phyloP scores from a whole-genome alignment of 2,329 filamentous ascomycete species.

The Botrytis fabae region DNA sequence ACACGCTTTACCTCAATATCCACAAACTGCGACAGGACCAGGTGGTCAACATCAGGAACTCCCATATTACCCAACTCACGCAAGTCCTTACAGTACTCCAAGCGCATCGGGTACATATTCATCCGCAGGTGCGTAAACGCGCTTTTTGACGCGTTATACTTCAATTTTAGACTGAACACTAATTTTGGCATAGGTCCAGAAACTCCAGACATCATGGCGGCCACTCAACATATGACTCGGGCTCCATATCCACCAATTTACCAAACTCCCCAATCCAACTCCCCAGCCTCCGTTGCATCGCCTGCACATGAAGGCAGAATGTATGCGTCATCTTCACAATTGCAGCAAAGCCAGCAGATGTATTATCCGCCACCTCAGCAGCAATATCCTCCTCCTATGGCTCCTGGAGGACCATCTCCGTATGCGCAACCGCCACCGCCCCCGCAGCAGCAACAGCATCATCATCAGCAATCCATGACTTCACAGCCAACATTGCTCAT shows the following conservation, averaged over 20 bases:
- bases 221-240: conserved; percentile 64
- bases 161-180: conserved; percentile 17
- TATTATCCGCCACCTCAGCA: conserved; percentile 61
- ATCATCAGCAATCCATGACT: conserved; percentile 58
- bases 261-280: conserved; percentile 93
- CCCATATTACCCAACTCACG: conserved; percentile 78
- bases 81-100: conserved; percentile 79
- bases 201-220: conserved; percentile 67
- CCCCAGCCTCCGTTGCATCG: conserved; percentile 88
- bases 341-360: conserved; percentile 78
- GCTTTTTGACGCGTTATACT: conserved; percentile 27
- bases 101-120: conserved; percentile 82
- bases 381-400: conserved; percentile 64
- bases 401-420: conserved; percentile 59
- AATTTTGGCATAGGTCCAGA: conserved; percentile 45
- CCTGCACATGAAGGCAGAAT: conserved; percentile 87
- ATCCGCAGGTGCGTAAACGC: conserved; percentile 66
- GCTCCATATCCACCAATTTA: conserved; percentile 85
- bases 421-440: conserved; percentile 58
- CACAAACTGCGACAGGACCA: conserved; percentile 61
- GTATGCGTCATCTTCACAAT: conserved; percentile 78
- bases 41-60: conserved; percentile 66
- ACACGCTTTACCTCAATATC: conserved; percentile 69
- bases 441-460: conserved; percentile 39
- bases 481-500: conserved; percentile 68